These are phyloP conservation scores for Brasenia schreberi DNA, from an alignment of 164 flowering plant genomes.

Conservation along the genomic window DNA sequence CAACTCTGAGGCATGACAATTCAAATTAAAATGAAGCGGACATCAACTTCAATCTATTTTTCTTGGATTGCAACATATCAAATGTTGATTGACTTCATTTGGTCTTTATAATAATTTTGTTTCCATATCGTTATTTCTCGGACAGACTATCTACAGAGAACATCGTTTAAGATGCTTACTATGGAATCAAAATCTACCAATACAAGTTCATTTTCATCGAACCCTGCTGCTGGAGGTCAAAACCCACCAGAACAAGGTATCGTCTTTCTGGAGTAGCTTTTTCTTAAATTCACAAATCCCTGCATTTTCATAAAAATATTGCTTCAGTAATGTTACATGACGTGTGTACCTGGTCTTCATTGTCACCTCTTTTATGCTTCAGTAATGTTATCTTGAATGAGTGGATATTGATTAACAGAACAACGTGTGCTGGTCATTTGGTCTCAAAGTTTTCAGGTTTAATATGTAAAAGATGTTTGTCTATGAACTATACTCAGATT, in stretches of 20 bases:
- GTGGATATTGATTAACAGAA: background rate
- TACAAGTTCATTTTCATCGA: constrained; percentile 20
- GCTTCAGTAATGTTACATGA: constrained; percentile 30
- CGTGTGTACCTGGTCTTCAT: background rate
- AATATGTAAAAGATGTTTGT: too few species aligned
- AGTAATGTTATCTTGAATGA: background rate
- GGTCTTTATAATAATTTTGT: too few species aligned
- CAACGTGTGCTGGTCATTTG: too few species aligned
- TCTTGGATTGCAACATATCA: background rate
- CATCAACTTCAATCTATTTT: background rate
- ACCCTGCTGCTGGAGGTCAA: constrained; percentile 18
- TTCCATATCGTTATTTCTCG: constrained; percentile 10
- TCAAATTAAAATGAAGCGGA: too few species aligned
- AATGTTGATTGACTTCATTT: too few species aligned
- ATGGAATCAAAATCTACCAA: constrained; percentile 43
- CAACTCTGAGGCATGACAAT: too few species aligned
- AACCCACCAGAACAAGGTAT: constrained; percentile 35
- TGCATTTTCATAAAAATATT: too few species aligned
- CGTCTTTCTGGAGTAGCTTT: background rate
- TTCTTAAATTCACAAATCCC: background rate
- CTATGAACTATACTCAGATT: too few species aligned
- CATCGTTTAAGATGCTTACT: constrained; percentile 56
- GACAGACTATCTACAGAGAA: constrained; percentile 56
- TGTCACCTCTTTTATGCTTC: background rate
- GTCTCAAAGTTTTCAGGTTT: too few species aligned